Evolutionary conservation across 176 grass and related monocot species (phyloP).

Genomic region (Melocanna baccifera): DNA sequence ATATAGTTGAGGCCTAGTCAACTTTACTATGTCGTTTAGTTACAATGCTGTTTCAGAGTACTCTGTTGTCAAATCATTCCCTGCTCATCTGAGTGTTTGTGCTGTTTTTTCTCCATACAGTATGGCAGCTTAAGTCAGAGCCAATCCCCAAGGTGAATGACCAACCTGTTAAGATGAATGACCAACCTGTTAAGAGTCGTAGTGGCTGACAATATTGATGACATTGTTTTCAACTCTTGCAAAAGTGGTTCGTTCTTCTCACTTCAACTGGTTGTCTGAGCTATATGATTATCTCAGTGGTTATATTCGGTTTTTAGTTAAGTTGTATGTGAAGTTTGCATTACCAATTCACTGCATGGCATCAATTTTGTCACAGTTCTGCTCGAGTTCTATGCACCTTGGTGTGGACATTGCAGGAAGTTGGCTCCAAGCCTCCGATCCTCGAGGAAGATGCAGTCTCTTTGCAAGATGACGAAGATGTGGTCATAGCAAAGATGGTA

Average conservation of each 20-base stretch:
- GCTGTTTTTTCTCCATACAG: conserved; percentile 32
- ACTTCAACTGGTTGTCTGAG: background rate
- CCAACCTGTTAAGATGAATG: conserved; percentile 25
- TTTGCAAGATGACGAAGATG: conserved; percentile 54
- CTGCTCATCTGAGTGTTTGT: conserved; percentile 1
- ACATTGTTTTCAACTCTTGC: conserved; percentile 68
- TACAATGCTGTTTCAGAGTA: conserved; percentile 20
- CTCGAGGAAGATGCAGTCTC: conserved; percentile 69
- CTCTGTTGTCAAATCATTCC: conserved; percentile 11
- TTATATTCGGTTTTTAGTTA: background rate
- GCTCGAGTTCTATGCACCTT: conserved; percentile 87
- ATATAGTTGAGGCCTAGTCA: conserved; percentile 55
- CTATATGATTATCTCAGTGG: background rate
- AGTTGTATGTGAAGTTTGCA: background rate
- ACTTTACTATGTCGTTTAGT: conserved; percentile 5
- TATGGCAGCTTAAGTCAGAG: conserved; percentile 84
- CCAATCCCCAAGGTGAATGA: conserved; percentile 48
- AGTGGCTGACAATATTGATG: conserved; percentile 64
- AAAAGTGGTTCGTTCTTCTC: conserved; percentile 71
- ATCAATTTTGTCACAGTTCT: conserved; percentile 49
- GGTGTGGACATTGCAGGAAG: conserved; percentile 79
- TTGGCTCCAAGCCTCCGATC: conserved; percentile 63
- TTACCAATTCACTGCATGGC: background rate
- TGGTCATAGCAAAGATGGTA: conserved; percentile 95
- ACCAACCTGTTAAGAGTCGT: conserved; percentile 74